Base-by-base conservation (phyloP, 495 filamentous ascomycete genomes). In the Astrocystis sublimbata region DNA sequence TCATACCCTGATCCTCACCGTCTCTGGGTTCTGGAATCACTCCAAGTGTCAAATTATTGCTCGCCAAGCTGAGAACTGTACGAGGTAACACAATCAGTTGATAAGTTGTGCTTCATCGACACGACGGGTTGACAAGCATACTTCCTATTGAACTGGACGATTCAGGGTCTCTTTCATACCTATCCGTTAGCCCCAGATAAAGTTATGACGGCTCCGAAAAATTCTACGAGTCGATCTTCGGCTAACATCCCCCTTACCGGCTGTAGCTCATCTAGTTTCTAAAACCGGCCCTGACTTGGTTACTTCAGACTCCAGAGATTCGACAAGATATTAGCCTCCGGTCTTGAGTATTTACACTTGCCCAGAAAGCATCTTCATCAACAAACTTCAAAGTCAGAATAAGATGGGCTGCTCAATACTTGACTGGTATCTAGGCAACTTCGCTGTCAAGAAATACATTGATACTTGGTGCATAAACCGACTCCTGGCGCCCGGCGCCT, bases 181-280 rank as follows among this genome's bases (percentile, higher is more conserved):
- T 45, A 17, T 41, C 23, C 35, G 40, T 57, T 57, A 57, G 57
- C 43, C 28, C 57, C 45, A 60, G 45, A 50, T 60, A 49, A 40
- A 58, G 56, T 58, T 58, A 58, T 58, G 46, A 46, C 31, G 13
- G 42, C 46, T 36, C 42, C 42, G 17, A 49, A 58, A 5, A 38
- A 17, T 36, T 13, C 12, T 51, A n/a, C 2, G n/a, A 31, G 30
- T 21, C 23, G 51, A 38, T 36, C 33, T 54, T 54, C 30, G 49
- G 49, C 30, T 35, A 23, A 3, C n/a, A 4, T 33, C 35, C 49
- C 49, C 24, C 5, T 30, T 0, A 23, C 33, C 51, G 15, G 31
- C 8, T 3, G 49, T 17, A 54, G 33, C 30, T 35, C 12, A 17
- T 35, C n/a, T 35, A 23, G 28, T 8, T 23, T n/a, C n/a, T n/a